Evolutionary conservation across 2,329 filamentous ascomycete genomes (phyloP).

Genomic region (Alternaria sp.): DNA sequence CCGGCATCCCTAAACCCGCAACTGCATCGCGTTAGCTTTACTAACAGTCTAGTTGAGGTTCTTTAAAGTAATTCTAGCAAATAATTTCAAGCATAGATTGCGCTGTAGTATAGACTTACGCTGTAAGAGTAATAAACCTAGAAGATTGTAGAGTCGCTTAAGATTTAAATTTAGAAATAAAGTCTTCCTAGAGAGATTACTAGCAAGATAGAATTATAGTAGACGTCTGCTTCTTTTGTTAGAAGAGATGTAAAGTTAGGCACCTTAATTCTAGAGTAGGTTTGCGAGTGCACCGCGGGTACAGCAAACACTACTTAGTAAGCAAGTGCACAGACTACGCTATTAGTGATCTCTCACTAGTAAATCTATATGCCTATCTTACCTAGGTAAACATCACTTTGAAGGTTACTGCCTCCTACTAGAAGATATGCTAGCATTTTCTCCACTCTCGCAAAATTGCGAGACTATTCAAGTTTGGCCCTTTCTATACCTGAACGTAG

Average conservation of each 20-base stretch:
- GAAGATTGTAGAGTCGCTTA: not conserved
- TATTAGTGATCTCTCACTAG: not conserved
- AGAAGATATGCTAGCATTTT: not conserved
- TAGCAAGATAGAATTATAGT: not conserved
- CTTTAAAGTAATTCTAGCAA: too few relatives aligned
- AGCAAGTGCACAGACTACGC: not conserved
- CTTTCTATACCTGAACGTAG: not conserved
- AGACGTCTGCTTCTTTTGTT: not conserved
- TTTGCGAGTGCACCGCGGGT: not conserved
- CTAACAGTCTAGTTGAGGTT: not conserved
- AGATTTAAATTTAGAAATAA: not conserved
- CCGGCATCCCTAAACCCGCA: slow-evolving; percentile 31
- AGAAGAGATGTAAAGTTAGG: not conserved
- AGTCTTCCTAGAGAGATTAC: not conserved
- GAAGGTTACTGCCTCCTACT: not conserved
- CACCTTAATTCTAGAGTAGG: not conserved
- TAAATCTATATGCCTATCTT: not conserved
- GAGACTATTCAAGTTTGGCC: not conserved
- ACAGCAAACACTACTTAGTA: not conserved
- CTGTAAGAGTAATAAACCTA: not conserved
- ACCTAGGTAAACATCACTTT: not conserved
- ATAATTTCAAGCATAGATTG: too few relatives aligned
- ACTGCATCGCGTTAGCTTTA: slow-evolving; percentile 11
- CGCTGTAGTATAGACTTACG: not conserved
- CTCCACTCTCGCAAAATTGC: not conserved